Evolutionary conservation across 1,139 yeast species (phyloP), one percentile per base, ranked within the genome.

Genomic region (Pneumocystis jirovecii): DNA sequence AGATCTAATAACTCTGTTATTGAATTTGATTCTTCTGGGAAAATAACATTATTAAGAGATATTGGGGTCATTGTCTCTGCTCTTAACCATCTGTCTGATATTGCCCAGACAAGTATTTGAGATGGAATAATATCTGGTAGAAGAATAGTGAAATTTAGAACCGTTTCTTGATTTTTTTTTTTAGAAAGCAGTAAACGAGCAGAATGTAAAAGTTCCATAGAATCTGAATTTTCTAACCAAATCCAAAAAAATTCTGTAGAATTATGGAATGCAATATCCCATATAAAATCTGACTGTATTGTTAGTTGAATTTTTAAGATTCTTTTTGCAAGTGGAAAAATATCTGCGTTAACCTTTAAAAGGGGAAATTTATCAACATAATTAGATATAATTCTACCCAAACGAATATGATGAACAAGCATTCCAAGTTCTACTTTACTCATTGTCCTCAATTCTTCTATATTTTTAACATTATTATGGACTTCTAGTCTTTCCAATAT

Each of bases 81-180:
- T 0, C 97, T 97, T 42, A 89, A 81, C 97, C 97, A 95, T 1
- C 83, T 76, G 73, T 93, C 98, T 5, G 96, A 88, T 7, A 89
- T 76, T 0, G 86, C 86, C 65, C 91, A 80, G 1, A 91, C 84
- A 8, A 89, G 83, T 61, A 95, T 82, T 73, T 93, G 97, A 0
- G 95, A 85, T 0, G 97, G 97, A 34, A 86, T 77, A 1, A 96
- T 96, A 71, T 89, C 96, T 1, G 86, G 79, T 65, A 93, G 77
- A 0, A 98, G 98, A 60, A 95, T 87, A 85, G 95, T 89, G 70
- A 93, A 90, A 70, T 91, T 96, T 78, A 93, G 77, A 71, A 86
- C 89, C 74, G 88, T 95, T 0, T 82, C 78, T 44, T 78, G 76
- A 25, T 78, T 78, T 69, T 85, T 86, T 65, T 80, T 83, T 69